Percentiles rank a stretch among this genome's conserved stretches.
Conservation (phyloP, 352 stramenopile species). For the Phytophthora quininea region DNA sequence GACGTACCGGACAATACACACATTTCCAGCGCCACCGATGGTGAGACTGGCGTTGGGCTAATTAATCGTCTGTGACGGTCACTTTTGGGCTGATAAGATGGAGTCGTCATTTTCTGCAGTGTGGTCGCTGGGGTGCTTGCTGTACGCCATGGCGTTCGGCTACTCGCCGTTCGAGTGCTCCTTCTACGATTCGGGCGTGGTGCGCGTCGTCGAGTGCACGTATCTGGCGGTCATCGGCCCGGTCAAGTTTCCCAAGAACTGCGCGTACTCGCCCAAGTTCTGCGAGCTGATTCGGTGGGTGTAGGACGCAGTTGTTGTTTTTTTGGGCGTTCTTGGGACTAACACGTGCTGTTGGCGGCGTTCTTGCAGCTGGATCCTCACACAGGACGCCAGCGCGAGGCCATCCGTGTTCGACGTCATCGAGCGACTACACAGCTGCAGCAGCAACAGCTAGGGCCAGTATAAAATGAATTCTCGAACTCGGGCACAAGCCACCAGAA, state of each 20-base stretch:
- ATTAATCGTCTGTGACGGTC: no score
- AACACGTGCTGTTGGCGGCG: slow-evolving; percentile 8
- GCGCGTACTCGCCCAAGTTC: slow-evolving; percentile 62
- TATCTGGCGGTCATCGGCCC: slow-evolving; percentile 88
- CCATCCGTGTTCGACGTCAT: slow-evolving; percentile 77
- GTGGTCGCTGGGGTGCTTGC: slow-evolving; percentile 89
- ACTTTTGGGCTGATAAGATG: neutral
- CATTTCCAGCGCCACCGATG: slow-evolving; percentile 81
- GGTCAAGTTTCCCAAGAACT: slow-evolving; percentile 75
- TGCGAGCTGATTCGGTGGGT: slow-evolving; percentile 77
- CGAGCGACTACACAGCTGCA: slow-evolving; percentile 52
- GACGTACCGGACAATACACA: slow-evolving; percentile 75
- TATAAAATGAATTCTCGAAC: no score
- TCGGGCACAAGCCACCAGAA: no score
- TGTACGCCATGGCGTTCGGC: slow-evolving; percentile 90
- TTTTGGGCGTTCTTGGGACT: neutral
- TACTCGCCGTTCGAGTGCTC: slow-evolving; percentile 91
- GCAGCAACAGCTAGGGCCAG: slow-evolving; percentile 2
- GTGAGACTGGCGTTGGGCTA: slow-evolving; percentile 16
- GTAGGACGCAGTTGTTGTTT: neutral
- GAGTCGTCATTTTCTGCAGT: slow-evolving; percentile 37
- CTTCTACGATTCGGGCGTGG: slow-evolving; percentile 70
- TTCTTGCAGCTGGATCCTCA: slow-evolving; percentile 69
- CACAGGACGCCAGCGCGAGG: slow-evolving; percentile 47
- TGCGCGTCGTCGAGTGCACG: slow-evolving; percentile 83